Evolutionary conservation across 2,329 filamentous ascomycete genomes (phyloP).

Genomic region (Neodidymelliopsis sp.): DNA sequence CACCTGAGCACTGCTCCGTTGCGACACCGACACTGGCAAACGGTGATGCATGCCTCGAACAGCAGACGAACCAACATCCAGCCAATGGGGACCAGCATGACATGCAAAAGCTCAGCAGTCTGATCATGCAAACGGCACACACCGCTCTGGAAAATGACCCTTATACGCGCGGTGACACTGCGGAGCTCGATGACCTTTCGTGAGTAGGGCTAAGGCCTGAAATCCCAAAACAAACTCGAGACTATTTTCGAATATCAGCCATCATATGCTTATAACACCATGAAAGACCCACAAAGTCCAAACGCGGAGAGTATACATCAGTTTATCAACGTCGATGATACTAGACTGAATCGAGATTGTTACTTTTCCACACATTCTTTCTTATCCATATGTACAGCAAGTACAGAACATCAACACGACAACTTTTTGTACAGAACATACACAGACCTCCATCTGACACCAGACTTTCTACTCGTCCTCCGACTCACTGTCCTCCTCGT

Average conservation of each 20-base stretch:
- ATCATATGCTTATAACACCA: too few species aligned
- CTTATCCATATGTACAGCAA: background rate
- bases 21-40: background rate
- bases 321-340: too few species aligned
- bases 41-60: background rate
- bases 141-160: too few species aligned
- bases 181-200: too few species aligned
- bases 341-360: too few species aligned
- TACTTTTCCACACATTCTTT: too few species aligned
- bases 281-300: too few species aligned
- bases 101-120: background rate
- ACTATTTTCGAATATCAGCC: too few species aligned
- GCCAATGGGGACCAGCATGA: background rate
- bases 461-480: slow-evolving; percentile 30
- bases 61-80: background rate
- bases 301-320: too few species aligned
- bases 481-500: slow-evolving; percentile 50
- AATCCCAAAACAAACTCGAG: too few species aligned
- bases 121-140: slow-evolving; percentile 1
- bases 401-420: background rate
- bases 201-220: too few species aligned
- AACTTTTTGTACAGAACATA: background rate
- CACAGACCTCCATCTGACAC: background rate
- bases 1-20: background rate
- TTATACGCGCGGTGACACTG: too few species aligned